A percentile compares a stretch with the other conserved stretches of the same genome.
phyloP scores from a whole-genome alignment of 169 alveolate species.

The Pseudocohnilembus persalinus region DNA sequence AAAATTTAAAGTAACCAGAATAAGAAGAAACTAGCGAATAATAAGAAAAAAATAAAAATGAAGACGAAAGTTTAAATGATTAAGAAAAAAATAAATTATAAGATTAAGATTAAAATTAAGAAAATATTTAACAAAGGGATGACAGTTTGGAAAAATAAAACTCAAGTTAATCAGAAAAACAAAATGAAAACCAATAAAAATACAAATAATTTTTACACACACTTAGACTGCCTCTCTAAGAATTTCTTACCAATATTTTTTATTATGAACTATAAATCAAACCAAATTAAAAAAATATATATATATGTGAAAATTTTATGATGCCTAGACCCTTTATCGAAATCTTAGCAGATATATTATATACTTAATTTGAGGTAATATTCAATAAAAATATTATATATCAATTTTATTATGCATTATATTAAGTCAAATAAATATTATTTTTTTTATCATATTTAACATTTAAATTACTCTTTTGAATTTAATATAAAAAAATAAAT shows the following conservation, averaged over 20 bases:
- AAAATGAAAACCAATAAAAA: too few relatives aligned
- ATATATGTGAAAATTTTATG: not conserved
- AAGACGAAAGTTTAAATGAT: not conserved
- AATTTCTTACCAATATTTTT: slow-evolving; percentile 4
- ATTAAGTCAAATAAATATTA: too few relatives aligned
- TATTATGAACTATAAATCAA: slow-evolving; percentile 4
- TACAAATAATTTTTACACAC: too few relatives aligned
- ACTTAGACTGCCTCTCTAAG: not conserved
- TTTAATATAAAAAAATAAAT: too few relatives aligned
- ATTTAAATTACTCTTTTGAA: not conserved
- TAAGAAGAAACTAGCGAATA: not conserved
- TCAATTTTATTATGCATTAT: too few relatives aligned
- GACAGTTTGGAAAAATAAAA: not conserved
- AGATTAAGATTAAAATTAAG: not conserved
- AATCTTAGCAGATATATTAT: slow-evolving; percentile 6
- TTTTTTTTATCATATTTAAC: too few relatives aligned
- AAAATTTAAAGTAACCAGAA: not conserved
- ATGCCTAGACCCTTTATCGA: slow-evolving; percentile 16
- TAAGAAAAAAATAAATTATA: not conserved
- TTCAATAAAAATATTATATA: too few relatives aligned
- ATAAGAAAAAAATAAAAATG: not conserved
- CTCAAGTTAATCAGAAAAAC: too few relatives aligned
- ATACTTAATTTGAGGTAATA: slow-evolving; percentile 3
- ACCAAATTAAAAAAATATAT: not conserved
- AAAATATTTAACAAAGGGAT: not conserved